Conservation (phyloP, 768 basidiomycete genomes). For the Tubosaeta sp. region DNA sequence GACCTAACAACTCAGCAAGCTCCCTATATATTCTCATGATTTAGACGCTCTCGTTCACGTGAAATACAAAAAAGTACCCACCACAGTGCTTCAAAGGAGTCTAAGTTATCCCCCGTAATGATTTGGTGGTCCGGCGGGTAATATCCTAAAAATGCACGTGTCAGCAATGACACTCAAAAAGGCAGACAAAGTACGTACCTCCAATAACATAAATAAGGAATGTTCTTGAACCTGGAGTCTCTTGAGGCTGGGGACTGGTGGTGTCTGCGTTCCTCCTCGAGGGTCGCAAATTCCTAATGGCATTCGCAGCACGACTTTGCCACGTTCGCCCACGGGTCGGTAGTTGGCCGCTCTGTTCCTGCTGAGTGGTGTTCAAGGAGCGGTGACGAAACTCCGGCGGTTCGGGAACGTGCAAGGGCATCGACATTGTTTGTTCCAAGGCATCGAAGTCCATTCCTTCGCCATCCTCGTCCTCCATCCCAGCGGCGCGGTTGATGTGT, state of each 20-base stretch:
- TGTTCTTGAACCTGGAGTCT: slow-evolving; percentile 42
- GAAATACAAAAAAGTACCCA: slow-evolving; percentile 32
- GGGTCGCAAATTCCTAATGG: slow-evolving; percentile 51
- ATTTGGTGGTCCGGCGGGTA: slow-evolving; percentile 90
- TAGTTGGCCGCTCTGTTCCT: slow-evolving; percentile 15
- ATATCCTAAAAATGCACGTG: slow-evolving; percentile 52
- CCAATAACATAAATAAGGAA: slow-evolving; percentile 92
- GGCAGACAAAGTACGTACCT: slow-evolving; percentile 37
- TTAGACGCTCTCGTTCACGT: not conserved
- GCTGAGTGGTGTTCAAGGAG: slow-evolving; percentile 9
- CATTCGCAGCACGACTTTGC: slow-evolving; percentile 62
- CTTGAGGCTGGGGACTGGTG: slow-evolving; percentile 19
- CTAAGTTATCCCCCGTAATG: slow-evolving; percentile 72
- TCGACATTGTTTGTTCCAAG: slow-evolving; percentile 21
- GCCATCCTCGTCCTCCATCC: slow-evolving; percentile 23
- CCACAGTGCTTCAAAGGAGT: slow-evolving; percentile 79
- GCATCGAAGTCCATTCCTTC: slow-evolving; percentile 26
- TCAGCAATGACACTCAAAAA: not conserved
- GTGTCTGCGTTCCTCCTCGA: slow-evolving; percentile 26
- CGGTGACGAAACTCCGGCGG: slow-evolving; percentile 20
- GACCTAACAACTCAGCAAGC: slow-evolving; percentile 78
- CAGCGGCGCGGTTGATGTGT: slow-evolving; percentile 6
- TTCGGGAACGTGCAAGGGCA: slow-evolving; percentile 27
- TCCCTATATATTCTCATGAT: slow-evolving; percentile 43
- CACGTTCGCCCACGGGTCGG: slow-evolving; percentile 40